Base-by-base conservation (phyloP, 2,329 filamentous ascomycete genomes). In the Verruconis gallopava region DNA sequence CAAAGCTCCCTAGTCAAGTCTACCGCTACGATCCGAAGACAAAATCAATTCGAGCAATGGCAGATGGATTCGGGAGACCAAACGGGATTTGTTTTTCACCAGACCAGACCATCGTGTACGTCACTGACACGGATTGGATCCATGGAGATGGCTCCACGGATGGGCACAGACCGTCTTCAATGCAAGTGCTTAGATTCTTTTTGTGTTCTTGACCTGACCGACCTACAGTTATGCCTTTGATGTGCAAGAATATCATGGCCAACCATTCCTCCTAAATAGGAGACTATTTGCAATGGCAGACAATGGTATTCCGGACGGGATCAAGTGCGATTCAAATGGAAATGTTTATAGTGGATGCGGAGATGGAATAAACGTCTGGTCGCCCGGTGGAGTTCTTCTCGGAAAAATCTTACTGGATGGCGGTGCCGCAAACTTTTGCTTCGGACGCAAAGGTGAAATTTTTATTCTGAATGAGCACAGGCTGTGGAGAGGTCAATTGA, bases 311-410 rank as follows among this genome's bases (percentile, higher is more conserved):
- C 52, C 52, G 1, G 49, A 55, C 19, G 51, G 49, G 4, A 52
- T 54, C 39, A 53, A 52, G 21, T 53, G 51, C 42, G 50, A 52
- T 15, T 17, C 21, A 3, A 56, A 66, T 11, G 74, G 74, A 1
- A 72, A 76, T 40, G 64, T 79, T 2, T 78, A 67, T 47, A 57
- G 62, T 30, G 67, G 64, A 0, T 68, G 65, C 43, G 62, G 59
- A 3, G 68, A 68, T 43, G 69, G 69, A 9, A 54, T 73, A n/a
- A 66, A 70, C 46, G 59, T 72, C 2, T 73, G 64, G 61, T 66
- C 57, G 36, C 46, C 60, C 1, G 62, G 57, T 3, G 68, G 68
- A 3, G 55, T 55, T 17, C 55, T 68, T 1, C 58, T 71, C 21
- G 69, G 68, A 2, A 40, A 42, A 15, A 37, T 47, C n/a, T 14